phyloP scores from a whole-genome alignment of 1,284 basidiomycete species.

The Hymenochaete sp. region DNA sequence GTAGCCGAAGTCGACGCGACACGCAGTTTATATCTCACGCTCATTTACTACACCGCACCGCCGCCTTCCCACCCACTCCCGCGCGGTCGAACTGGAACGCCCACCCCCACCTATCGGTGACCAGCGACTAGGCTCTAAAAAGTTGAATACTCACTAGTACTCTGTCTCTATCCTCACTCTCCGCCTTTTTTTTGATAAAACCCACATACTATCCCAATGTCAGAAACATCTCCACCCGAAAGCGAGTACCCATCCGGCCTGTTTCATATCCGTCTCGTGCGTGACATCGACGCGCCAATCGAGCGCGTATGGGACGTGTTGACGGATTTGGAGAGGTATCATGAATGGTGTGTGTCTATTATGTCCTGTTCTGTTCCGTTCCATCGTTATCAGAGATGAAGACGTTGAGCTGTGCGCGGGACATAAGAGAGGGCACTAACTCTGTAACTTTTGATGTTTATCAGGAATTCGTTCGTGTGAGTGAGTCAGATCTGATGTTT shows the following conservation, averaged over 20 bases:
- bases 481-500: conserved; percentile 18
- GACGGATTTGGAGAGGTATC: conserved; percentile 40
- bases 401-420: neutral
- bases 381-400: neutral
- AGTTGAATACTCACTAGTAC: no score
- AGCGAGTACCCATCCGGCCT: conserved; percentile 25
- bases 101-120: no score
- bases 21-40: no score
- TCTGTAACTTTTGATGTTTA: neutral
- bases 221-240: neutral
- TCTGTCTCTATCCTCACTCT: no score
- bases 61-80: no score
- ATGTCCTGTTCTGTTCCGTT: neutral
- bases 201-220: no score
- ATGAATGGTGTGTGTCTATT: conserved; percentile 36
- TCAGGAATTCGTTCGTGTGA: conserved; percentile 64
- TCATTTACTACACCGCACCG: no score
- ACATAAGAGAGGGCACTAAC: neutral
- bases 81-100: no score
- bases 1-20: no score
- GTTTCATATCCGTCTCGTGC: conserved; percentile 31
- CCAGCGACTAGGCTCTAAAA: no score
- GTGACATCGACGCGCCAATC: conserved; percentile 37
- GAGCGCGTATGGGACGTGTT: conserved; percentile 42
- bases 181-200: no score